phyloP scores from a whole-genome alignment of 257 asterid genomes.

The Rhazya stricta region DNA sequence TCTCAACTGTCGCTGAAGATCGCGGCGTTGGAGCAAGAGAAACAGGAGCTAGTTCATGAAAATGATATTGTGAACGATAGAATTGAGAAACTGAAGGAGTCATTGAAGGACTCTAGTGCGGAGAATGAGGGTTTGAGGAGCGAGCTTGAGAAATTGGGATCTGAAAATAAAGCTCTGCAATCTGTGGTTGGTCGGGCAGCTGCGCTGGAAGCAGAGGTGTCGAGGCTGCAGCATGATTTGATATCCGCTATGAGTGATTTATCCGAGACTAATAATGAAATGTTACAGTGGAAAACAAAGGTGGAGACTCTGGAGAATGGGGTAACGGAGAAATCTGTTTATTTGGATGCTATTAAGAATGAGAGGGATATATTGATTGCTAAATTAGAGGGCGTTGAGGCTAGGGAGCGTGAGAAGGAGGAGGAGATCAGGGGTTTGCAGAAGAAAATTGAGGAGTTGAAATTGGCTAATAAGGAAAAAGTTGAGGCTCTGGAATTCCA shows the following conservation, averaged over 20 bases:
- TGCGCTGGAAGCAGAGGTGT: conserved; percentile 54
- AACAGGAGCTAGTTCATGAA: conserved; percentile 32
- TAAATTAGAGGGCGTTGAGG: conserved; percentile 34
- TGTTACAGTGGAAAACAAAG: conserved; percentile 31
- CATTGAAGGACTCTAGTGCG: conserved; percentile 24
- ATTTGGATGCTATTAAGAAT: conserved; percentile 40
- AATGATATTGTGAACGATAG: conserved; percentile 34
- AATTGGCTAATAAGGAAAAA: conserved; percentile 22
- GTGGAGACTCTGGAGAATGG: conserved; percentile 36
- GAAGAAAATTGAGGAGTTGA: conserved; percentile 40
- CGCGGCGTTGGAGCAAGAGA: conserved; percentile 47
- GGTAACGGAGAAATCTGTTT: conserved; percentile 37
- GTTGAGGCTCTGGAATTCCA: conserved; percentile 33
- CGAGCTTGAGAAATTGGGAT: conserved; percentile 27
- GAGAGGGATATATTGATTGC: conserved; percentile 47
- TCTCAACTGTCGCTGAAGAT: conserved; percentile 30
- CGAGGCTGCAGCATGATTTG: conserved; percentile 61
- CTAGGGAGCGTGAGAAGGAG: conserved; percentile 27
- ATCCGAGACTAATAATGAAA: conserved; percentile 38
- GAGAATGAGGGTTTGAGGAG: conserved; percentile 36
- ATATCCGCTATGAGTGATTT: conserved; percentile 41
- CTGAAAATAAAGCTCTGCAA: conserved; percentile 37
- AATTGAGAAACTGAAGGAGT: conserved; percentile 41
- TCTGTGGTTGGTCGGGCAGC: conserved; percentile 58
- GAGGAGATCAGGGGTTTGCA: conserved; percentile 37